These are phyloP conservation scores for Fusarium stilboides DNA, from an alignment of 2,329 filamentous ascomycete genomes.

Conservation along the genomic window DNA sequence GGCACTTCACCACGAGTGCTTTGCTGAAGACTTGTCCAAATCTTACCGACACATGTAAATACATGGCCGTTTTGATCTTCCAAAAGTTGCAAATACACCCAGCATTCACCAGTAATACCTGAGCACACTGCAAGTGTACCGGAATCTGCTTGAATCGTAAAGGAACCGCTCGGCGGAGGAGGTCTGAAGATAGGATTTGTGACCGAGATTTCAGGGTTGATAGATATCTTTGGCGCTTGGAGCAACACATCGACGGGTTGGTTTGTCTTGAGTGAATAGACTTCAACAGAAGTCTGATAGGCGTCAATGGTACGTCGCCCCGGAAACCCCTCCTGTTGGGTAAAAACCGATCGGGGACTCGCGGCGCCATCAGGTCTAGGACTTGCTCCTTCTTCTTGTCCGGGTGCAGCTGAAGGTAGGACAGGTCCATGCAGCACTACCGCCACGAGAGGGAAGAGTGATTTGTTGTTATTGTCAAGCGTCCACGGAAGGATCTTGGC, in stretches of 20 bases:
- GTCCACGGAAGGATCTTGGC: slow-evolving; percentile 87
- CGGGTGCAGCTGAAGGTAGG: slow-evolving; percentile 60
- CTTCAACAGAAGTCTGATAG: slow-evolving; percentile 90
- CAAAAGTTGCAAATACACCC: slow-evolving; percentile 75
- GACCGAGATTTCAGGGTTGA: slow-evolving; percentile 69
- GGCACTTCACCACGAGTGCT: slow-evolving; percentile 63
- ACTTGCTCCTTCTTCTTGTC: slow-evolving; percentile 58
- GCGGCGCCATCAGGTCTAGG: slow-evolving; percentile 60
- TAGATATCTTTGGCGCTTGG: slow-evolving; percentile 73
- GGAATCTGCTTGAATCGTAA: slow-evolving; percentile 80
- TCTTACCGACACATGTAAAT: slow-evolving; percentile 83
- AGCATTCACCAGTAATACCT: slow-evolving; percentile 88
- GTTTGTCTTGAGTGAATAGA: slow-evolving; percentile 87
- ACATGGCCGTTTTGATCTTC: slow-evolving; percentile 60
- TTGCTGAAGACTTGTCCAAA: slow-evolving; percentile 90
- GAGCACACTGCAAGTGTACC: slow-evolving; percentile 83
- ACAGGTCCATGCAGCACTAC: slow-evolving; percentile 85
- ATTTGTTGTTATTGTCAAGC: slow-evolving; percentile 65
- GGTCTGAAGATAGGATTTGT: slow-evolving; percentile 76
- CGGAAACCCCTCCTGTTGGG: slow-evolving; percentile 56
- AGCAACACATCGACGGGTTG: slow-evolving; percentile 81
- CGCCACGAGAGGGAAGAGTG: slow-evolving; percentile 80
- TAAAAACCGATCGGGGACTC: slow-evolving; percentile 59
- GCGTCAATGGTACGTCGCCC: slow-evolving; percentile 64
- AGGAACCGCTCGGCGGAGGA: slow-evolving; percentile 78